phyloP scores from a whole-genome alignment of 768 basidiomycete species.

The Leccinum truebloodii region DNA sequence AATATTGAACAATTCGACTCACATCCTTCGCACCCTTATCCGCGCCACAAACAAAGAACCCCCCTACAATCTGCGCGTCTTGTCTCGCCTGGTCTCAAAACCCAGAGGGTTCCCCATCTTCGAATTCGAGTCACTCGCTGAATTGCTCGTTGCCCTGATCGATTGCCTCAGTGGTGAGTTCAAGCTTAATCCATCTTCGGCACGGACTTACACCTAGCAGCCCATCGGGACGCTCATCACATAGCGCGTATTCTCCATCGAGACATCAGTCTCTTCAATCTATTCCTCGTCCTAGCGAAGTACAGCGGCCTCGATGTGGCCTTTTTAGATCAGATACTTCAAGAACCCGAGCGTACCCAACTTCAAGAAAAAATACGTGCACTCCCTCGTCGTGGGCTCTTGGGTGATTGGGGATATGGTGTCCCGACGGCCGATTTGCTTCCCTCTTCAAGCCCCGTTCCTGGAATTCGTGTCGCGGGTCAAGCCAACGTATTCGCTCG shows the following conservation, averaged over 20 bases:
- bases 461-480: background rate
- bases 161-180: background rate
- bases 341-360: background rate
- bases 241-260: conserved; percentile 1
- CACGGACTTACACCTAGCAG: background rate
- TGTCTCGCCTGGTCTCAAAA: background rate
- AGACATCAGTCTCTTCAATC: conserved; percentile 11
- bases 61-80: background rate
- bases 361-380: background rate
- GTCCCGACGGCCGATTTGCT: background rate
- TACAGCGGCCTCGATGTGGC: background rate
- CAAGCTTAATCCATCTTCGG: background rate
- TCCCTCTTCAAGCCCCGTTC: background rate
- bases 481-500: background rate
- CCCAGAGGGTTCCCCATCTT: background rate
- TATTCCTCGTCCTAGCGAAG: conserved; percentile 1
- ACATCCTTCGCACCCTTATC: background rate
- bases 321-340: background rate
- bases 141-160: background rate
- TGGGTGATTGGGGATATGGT: conserved; percentile 8
- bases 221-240: background rate
- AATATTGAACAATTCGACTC: conserved; percentile 1
- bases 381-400: background rate
- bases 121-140: background rate
- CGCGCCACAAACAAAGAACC: too few species aligned